These are phyloP conservation scores for Leptosphaerulina australis DNA, from an alignment of 2,329 filamentous ascomycete species.

Conservation along the genomic window DNA sequence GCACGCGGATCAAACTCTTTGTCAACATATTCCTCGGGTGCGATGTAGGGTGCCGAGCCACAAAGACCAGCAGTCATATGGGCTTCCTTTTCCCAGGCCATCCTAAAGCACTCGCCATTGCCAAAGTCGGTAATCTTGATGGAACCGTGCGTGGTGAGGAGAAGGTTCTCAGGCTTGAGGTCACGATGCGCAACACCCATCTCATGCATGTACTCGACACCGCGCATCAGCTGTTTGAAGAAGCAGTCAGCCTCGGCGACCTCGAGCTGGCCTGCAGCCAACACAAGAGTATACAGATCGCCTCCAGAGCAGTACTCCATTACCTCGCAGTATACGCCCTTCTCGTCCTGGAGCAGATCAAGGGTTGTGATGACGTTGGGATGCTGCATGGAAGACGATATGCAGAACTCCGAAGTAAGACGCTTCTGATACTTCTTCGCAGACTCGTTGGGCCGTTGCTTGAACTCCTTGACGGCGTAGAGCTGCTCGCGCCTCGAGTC, in stretches of 20 bases:
- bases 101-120: conserved; percentile 98
- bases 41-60: conserved; percentile 95
- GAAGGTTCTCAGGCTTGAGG: conserved; percentile 93
- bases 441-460: conserved; percentile 89
- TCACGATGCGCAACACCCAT: conserved; percentile 99
- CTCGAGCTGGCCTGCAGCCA: conserved; percentile 89
- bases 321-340: conserved; percentile 97
- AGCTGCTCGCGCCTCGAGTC: conserved; percentile 81
- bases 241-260: conserved; percentile 94
- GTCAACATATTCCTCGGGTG: conserved; percentile 93
- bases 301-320: conserved; percentile 99
- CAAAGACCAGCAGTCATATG: conserved; percentile 98
- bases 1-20: conserved; percentile 96
- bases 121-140: conserved; percentile 99
- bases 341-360: conserved; percentile 91
- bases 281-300: conserved; percentile 90
- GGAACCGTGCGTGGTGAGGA: conserved; percentile 88
- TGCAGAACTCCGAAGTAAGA: conserved; percentile 96
- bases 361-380: conserved; percentile 98
- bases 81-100: conserved; percentile 98
- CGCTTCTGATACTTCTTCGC: conserved; percentile 98
- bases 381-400: conserved; percentile 93
- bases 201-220: conserved; percentile 98
- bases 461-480: conserved; percentile 98
- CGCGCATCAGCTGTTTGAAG: conserved; percentile 99